Percentiles rank a stretch among this genome's conserved stretches.
These are phyloP conservation scores for Amauroascus verrucosus DNA, from an alignment of 2,329 filamentous ascomycete genomes.

Conservation along the genomic window DNA sequence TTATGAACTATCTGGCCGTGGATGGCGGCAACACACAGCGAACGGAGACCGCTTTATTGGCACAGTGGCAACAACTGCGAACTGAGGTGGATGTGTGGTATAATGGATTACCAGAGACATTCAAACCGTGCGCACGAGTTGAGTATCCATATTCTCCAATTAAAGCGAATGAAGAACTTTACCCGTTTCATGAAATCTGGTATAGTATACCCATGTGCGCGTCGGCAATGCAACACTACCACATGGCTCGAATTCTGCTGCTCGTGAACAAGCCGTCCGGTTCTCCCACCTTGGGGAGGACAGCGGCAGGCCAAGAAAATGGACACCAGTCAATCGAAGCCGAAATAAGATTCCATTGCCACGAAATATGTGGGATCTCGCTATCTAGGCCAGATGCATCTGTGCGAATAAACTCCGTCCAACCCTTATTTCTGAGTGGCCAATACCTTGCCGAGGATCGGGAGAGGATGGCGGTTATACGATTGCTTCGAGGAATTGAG, in stretches of 20 bases:
- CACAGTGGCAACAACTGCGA: constrained; percentile 44
- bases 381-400: constrained; percentile 48
- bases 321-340: constrained; percentile 50
- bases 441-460: constrained; percentile 47
- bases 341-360: constrained; percentile 48
- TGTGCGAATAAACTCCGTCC: constrained; percentile 50
- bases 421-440: constrained; percentile 53
- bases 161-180: constrained; percentile 26
- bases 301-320: constrained; percentile 45
- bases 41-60: constrained; percentile 34
- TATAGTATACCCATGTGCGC: constrained; percentile 57
- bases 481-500: constrained; percentile 49
- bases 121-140: constrained; percentile 46
- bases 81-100: constrained; percentile 51
- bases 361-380: constrained; percentile 53
- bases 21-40: constrained; percentile 32
- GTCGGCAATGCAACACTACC: constrained; percentile 46
- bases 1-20: constrained; percentile 54
- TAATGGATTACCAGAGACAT: constrained; percentile 49
- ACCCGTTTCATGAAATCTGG: constrained; percentile 49
- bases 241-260: constrained; percentile 36
- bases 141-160: constrained; percentile 26
- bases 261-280: constrained; percentile 36
- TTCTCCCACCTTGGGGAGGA: constrained; percentile 40
- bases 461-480: constrained; percentile 47